Evolutionary conservation across 2,329 filamentous ascomycete species (phyloP), one percentile per base, ranked within the genome.

Genomic region (Colletotrichum filicis): DNA sequence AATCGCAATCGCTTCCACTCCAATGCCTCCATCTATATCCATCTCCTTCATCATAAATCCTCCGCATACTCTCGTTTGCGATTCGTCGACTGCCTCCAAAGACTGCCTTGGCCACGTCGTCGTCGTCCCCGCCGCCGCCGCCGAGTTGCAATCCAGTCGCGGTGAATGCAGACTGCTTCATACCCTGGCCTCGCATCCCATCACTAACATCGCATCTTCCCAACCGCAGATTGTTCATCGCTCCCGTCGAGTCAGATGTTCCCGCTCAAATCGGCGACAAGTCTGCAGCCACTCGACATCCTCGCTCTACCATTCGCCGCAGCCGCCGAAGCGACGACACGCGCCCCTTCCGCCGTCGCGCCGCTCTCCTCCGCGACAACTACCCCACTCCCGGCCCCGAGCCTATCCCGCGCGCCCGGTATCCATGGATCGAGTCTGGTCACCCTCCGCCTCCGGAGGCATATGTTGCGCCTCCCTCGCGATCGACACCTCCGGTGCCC

Each of bases 221-320:
- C 24, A 53, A 30, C 16, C 55, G 30, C 74, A 88, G 86, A 74
- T 79, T 87, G 37, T 88, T 86, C 74, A 77, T 86, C 66, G 84
- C 85, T 49, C 85, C 84, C 42, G 82, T 85, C 75, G 83, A 86
- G 75, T 85, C 85, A 60, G 84, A 86, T 73, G 67, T 85, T 57
- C 76, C 80, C 16, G 76, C 79, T 59, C 85, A 85, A 74, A 66
- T 81, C 42, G 74, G 80, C 30, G 76, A 80, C 72, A 74, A 74
- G 55, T 72, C 77, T 12, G 42, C 74, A 30, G 74, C 77, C 53
- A 73, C 78, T 4, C 74, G 78, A 42, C 75, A 76, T 52, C 76
- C 80, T 57, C 84, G 84, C 61, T 83, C 85, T 12, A 77, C 81
- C n/a, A 86, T 86, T 52, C 82, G 85, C 61, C 84, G 83, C 68